Conservation (phyloP, 1,284 basidiomycete species). For the Puccinia polysora region DNA sequence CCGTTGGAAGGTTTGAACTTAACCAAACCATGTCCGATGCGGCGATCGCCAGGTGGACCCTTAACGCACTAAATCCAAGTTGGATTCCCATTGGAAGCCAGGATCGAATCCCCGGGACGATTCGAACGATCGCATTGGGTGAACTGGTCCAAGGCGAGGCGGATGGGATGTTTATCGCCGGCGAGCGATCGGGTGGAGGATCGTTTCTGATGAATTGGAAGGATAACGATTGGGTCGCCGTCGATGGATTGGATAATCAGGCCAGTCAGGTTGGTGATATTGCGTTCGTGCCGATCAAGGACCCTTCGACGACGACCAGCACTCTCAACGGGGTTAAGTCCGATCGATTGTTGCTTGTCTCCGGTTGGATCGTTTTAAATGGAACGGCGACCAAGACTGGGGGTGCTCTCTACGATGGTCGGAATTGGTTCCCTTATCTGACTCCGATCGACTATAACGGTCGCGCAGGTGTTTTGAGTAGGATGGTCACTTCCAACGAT, state of each 20-base stretch:
- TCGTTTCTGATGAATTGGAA: constrained; percentile 79
- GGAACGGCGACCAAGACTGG: constrained; percentile 55
- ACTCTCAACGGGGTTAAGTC: constrained; percentile 69
- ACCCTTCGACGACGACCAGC: constrained; percentile 57
- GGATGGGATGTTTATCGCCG: constrained; percentile 83
- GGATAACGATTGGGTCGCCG: constrained; percentile 65
- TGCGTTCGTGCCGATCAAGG: constrained; percentile 41
- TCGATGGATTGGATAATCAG: constrained; percentile 58
- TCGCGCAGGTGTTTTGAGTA: constrained; percentile 66
- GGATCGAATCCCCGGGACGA: constrained; percentile 72
- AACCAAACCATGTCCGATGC: constrained; percentile 57
- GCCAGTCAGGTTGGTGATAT: constrained; percentile 3
- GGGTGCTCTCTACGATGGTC: constrained; percentile 74
- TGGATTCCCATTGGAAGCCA: constrained; percentile 71
- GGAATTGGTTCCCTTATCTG: constrained; percentile 76
- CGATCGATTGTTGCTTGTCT: constrained; percentile 85
- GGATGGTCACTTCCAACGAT: constrained; percentile 68
- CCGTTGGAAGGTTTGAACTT: constrained; percentile 66
- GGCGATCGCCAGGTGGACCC: constrained; percentile 68
- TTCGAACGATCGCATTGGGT: constrained; percentile 63
- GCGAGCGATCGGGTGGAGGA: constrained; percentile 62
- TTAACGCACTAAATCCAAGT: constrained; percentile 58
- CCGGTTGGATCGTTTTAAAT: constrained; percentile 72
- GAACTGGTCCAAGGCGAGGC: constrained; percentile 57
- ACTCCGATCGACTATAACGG: constrained; percentile 67